phyloP scores from a whole-genome alignment of 768 basidiomycete genomes.

The Tylopilus intermedius region DNA sequence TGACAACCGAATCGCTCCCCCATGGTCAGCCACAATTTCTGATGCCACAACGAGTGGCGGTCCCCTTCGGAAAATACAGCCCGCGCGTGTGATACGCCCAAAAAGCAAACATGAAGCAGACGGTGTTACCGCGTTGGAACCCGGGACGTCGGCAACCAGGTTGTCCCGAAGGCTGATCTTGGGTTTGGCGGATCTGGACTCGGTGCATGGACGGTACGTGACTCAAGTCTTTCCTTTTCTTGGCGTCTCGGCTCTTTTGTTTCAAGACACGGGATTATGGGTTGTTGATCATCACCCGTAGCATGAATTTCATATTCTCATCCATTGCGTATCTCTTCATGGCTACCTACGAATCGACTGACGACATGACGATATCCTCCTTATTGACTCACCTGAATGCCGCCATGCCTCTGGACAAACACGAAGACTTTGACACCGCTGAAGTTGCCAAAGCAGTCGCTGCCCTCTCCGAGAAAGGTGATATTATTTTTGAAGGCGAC shows the following conservation, averaged over 20 bases:
- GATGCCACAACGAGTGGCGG: slow-evolving; percentile 10
- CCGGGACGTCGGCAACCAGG: slow-evolving; percentile 13
- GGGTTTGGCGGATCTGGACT: slow-evolving; percentile 55
- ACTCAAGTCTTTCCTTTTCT: neutral
- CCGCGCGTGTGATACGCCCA: slow-evolving; percentile 25
- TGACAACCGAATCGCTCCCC: slow-evolving; percentile 18
- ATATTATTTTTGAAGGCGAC: slow-evolving; percentile 51
- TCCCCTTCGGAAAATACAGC: slow-evolving; percentile 20
- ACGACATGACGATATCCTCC: slow-evolving; percentile 67
- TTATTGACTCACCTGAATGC: slow-evolving; percentile 70
- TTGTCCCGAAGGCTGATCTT: slow-evolving; percentile 26
- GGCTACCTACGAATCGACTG: slow-evolving; percentile 60
- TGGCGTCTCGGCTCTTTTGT: neutral
- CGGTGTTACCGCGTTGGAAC: slow-evolving; percentile 12
- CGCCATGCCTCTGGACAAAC: slow-evolving; percentile 71
- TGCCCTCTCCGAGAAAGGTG: slow-evolving; percentile 42
- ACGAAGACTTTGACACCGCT: slow-evolving; percentile 75
- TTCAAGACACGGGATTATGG: slow-evolving; percentile 1
- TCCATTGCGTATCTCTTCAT: slow-evolving; percentile 62
- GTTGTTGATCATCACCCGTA: slow-evolving; percentile 22
- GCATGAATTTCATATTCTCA: slow-evolving; percentile 54
- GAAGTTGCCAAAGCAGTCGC: slow-evolving; percentile 57
- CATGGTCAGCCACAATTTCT: slow-evolving; percentile 20
- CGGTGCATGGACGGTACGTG: slow-evolving; percentile 56
- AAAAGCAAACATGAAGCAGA: slow-evolving; percentile 26